Percentiles rank a stretch among this genome's conserved stretches.
These are phyloP conservation scores for Neospermospora avenae DNA, from an alignment of 2,329 filamentous ascomycete species.

Conservation along the genomic window DNA sequence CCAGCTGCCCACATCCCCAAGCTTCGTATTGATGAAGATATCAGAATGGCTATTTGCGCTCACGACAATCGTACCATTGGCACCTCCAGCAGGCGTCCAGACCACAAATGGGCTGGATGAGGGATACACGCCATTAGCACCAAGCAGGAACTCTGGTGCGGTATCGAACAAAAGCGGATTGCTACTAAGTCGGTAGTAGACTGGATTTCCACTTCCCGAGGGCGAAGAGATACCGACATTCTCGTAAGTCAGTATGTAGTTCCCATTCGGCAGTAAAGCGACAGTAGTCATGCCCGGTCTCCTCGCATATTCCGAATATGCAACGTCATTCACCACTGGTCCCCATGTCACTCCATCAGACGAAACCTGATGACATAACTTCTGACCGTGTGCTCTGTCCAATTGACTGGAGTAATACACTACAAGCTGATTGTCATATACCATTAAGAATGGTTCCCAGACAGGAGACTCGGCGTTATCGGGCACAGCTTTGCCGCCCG, in stretches of 20 bases:
- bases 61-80: constrained; percentile 1
- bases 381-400: constrained; percentile 58
- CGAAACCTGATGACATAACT: constrained; percentile 60
- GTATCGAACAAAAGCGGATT: constrained; percentile 8
- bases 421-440: constrained; percentile 56
- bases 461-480: constrained; percentile 59
- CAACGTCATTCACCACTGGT: constrained; percentile 55
- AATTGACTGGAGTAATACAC: constrained; percentile 68
- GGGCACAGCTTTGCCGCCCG: constrained; percentile 53
- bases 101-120: constrained; percentile 12
- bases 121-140: background rate
- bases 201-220: background rate
- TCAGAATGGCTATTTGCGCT: background rate
- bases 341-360: constrained; percentile 57
- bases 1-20: constrained; percentile 3
- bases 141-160: background rate
- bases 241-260: constrained; percentile 61
- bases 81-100: constrained; percentile 8
- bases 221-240: constrained; percentile 34
- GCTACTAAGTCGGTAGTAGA: constrained; percentile 2
- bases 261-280: constrained; percentile 49
- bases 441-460: constrained; percentile 67
- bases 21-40: constrained; percentile 4
- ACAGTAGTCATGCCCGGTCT: constrained; percentile 65
- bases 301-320: constrained; percentile 54